Percentiles rank a stretch among this genome's conserved stretches.
Conservation (phyloP, 2,329 filamentous ascomycete genomes). For the Ceratocystis cacaofunesta region DNA sequence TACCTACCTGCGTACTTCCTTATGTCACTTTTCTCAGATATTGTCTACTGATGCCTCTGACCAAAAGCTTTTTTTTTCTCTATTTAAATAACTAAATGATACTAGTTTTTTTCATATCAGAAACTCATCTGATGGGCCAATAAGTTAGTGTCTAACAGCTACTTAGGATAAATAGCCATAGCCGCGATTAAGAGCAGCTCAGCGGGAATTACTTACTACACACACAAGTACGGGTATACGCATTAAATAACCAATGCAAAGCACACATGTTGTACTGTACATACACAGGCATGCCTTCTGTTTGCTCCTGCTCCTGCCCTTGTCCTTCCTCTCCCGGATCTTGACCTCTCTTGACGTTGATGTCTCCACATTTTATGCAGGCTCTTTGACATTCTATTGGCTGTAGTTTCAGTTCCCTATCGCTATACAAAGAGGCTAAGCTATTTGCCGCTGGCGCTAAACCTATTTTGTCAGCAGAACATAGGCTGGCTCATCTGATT, state of each 20-base stretch:
- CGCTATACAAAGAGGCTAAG: background rate
- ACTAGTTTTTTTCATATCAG: no score
- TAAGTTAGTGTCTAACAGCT: no score
- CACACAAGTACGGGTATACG: no score
- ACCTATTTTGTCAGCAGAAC: conserved; percentile 6
- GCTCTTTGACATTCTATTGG: background rate
- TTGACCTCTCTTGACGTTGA: background rate
- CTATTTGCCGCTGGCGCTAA: conserved; percentile 15
- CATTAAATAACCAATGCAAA: background rate
- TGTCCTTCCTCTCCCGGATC: background rate
- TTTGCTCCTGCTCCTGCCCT: background rate
- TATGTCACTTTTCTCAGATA: background rate
- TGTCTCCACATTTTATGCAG: background rate
- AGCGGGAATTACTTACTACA: no score
- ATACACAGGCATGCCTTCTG: background rate
- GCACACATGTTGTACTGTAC: background rate
- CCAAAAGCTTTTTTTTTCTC: no score
- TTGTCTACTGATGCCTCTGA: background rate
- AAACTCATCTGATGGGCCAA: no score
- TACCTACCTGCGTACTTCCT: background rate
- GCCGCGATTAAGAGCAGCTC: no score
- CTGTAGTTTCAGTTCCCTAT: background rate
- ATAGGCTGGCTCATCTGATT: background rate
- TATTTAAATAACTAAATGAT: no score
- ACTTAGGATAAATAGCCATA: no score